Base-by-base conservation (phyloP, 768 basidiomycete genomes). In the Rhodotorula kratochvilovae region DNA sequence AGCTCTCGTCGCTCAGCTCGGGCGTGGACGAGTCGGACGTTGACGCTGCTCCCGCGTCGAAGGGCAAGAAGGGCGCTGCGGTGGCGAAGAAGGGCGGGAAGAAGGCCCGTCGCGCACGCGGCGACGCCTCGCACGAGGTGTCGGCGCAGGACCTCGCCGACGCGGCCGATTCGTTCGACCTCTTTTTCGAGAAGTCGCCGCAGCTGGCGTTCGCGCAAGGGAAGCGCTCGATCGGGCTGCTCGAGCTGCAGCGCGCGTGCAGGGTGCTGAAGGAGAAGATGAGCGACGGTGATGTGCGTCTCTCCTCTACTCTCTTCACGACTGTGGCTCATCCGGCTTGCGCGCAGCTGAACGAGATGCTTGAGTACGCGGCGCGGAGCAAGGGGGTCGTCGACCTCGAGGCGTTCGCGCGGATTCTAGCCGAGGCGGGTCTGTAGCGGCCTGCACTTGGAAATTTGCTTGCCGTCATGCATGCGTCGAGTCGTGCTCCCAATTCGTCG, bases 321-420 rank as follows among this genome's bases (percentile, higher is more conserved):
- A 15, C 21, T 31, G n/a, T 21, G 5, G 19, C 36, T 12, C 17
- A 46, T 21, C 45, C 43, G 16, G 35, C 8, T 15, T 27, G 31
- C 5, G 15, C 27, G 16, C 64, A 77, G 76, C 68, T 75, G 27
- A 63, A 54, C n/a, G 76, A 77, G 55, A 75, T 77, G 76, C 72
- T 77, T 13, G 76, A 75, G 39, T 72, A 73, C 33, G 76, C 74
- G 3, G 61, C 58, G 1, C 43, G 33, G 19, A 67, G 53, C 10
- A 53, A 36, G 2, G 63, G 66, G 13, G 42, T 50, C 17, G 76
- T 77, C 25, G 46, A 69, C 31, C 35, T 75, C 11, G 63, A 70
- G 7, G 56, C 58, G 2, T 77, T 77, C 31, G 69, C 71, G 0
- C 53, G 65, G 29, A 73, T 77, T 48, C 69, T 77, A 39, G 35